phyloP scores from a whole-genome alignment of 257 asterid species.

The Solanum peruvianum region DNA sequence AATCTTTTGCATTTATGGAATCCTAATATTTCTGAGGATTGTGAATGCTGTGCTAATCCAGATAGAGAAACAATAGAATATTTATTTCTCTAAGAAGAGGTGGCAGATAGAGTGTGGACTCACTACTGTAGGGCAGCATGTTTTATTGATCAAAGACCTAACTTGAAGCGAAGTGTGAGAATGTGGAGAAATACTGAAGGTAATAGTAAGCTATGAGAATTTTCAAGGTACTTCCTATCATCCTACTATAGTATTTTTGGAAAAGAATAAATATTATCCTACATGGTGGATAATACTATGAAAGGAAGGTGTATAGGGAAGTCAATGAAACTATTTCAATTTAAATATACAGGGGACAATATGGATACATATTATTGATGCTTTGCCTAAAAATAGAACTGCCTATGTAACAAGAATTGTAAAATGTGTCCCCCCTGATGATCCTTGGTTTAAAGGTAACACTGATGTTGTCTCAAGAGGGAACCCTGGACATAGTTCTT shows the following conservation, averaged over 20 bases:
- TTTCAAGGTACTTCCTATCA: not conserved
- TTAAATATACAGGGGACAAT: too few relatives aligned
- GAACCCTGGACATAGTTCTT: not conserved
- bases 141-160: not conserved
- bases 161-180: not conserved
- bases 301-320: not conserved
- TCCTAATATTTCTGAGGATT: too few relatives aligned
- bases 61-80: too few relatives aligned
- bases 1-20: too few relatives aligned
- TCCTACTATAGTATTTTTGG: not conserved
- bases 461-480: not conserved
- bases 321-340: too few relatives aligned
- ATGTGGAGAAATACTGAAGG: not conserved
- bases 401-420: not conserved
- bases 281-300: not conserved
- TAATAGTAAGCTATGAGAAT: not conserved
- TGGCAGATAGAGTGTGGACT: not conserved
- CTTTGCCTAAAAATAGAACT: not conserved
- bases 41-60: not conserved
- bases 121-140: not conserved
- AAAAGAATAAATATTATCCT: too few relatives aligned
- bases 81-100: too few relatives aligned
- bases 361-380: too few relatives aligned
- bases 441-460: not conserved
- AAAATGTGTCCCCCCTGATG: not conserved